Evolutionary conservation across 805 yeast genomes (phyloP).

Genomic region (Candida gorgasii): DNA sequence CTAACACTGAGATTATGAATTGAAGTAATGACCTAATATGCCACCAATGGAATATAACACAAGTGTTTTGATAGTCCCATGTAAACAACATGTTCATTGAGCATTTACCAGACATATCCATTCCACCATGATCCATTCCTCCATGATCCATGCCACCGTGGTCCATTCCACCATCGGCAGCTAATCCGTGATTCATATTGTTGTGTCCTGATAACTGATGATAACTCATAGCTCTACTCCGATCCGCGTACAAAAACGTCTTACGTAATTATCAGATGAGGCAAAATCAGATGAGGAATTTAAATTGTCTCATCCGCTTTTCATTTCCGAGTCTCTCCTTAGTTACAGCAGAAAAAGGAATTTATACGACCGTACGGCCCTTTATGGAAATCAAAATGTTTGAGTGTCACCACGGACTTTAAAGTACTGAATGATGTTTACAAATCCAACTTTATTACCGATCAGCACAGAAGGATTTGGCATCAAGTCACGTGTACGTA

Average conservation of each 20-base stretch:
- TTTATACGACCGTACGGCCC: too few species aligned
- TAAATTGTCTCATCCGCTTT: constrained; percentile 1
- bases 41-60: constrained; percentile 81
- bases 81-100: constrained; percentile 76
- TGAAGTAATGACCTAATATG: constrained; percentile 57
- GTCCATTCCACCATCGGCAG: neutral
- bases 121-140: constrained; percentile 12
- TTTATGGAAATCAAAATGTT: too few species aligned
- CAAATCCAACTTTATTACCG: too few species aligned
- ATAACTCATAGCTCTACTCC: neutral
- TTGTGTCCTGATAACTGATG: neutral
- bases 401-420: neutral
- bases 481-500: too few species aligned
- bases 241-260: neutral
- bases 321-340: constrained; percentile 1
- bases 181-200: neutral
- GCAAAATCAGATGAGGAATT: neutral
- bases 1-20: constrained; percentile 52
- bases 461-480: too few species aligned
- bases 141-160: constrained; percentile 7
- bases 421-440: too few species aligned
- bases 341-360: neutral
- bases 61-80: constrained; percentile 73
- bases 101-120: constrained; percentile 33
- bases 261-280: constrained; percentile 4